Evolutionary conservation across 805 yeast genomes (phyloP).

Genomic region (Soucietia sequanensis): DNA sequence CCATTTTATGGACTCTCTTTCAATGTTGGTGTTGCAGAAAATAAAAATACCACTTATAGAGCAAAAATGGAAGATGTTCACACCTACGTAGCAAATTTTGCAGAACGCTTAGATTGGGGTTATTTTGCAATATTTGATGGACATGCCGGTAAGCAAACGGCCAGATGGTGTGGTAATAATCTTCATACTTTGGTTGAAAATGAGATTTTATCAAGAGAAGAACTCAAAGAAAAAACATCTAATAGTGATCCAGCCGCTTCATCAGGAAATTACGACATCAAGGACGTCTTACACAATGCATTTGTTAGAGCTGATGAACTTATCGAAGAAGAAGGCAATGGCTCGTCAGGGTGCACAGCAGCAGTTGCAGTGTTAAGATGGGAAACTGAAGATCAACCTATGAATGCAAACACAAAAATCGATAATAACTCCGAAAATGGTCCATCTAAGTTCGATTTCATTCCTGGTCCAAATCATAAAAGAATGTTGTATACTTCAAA

Average conservation of each 20-base stretch:
- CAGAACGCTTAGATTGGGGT: slow-evolving; percentile 90
- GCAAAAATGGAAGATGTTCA: slow-evolving; percentile 96
- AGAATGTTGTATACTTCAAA: slow-evolving; percentile 90
- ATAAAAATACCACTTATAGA: slow-evolving; percentile 75
- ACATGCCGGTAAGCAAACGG: slow-evolving; percentile 91
- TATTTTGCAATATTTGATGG: slow-evolving; percentile 96
- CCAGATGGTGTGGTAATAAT: slow-evolving; percentile 92
- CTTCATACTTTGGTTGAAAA: slow-evolving; percentile 69
- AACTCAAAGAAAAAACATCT: slow-evolving; percentile 3
- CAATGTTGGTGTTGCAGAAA: slow-evolving; percentile 89
- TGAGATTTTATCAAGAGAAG: slow-evolving; percentile 38
- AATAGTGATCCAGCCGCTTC: slow-evolving; percentile 15
- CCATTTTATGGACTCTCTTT: slow-evolving; percentile 66
- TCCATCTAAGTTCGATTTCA: slow-evolving; percentile 44
- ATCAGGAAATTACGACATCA: slow-evolving; percentile 43
- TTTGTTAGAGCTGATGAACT: slow-evolving; percentile 74
- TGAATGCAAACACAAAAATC: not conserved
- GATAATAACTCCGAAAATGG: slow-evolving; percentile 6
- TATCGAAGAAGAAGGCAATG: slow-evolving; percentile 58
- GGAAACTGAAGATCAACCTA: slow-evolving; percentile 47
- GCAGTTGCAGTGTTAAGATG: slow-evolving; percentile 89
- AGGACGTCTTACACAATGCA: slow-evolving; percentile 64
- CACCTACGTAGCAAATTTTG: slow-evolving; percentile 87
- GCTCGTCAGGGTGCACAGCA: slow-evolving; percentile 90
- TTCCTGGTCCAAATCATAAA: slow-evolving; percentile 49